Base-by-base conservation (phyloP, 164 flowering plant species). In the Stephania cephalantha region DNA sequence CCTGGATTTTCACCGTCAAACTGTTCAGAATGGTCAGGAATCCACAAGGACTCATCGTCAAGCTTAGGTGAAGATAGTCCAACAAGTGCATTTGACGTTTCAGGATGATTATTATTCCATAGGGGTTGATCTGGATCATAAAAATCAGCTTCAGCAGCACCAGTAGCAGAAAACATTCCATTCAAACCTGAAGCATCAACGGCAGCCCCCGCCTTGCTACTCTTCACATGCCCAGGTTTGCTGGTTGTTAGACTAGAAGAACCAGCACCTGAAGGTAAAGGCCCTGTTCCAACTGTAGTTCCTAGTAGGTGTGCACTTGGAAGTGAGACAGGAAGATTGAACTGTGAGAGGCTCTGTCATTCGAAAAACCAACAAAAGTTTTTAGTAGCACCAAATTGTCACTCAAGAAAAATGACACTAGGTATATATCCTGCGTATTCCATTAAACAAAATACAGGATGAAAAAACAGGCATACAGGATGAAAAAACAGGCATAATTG, bases 81-180 rank as follows among this genome's bases (percentile, higher is more conserved):
- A 63, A 80, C 72, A 52, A 87, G 80, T 25, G 86, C 77, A 74
- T 80, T 76, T 73, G 94, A 87, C 55, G 88, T 79, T 79, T 89
- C 91, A 50, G 87, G 84, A 66, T 81, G 73, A 78, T 83, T 85
- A 83, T 85, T 90, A 79, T 82, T 87, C 98, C 95, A 92, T 46
- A 91, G 74, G 70, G 97, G 99, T 83, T 95, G 95, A 84, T 95
- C 99, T 77, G 99, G 99, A 86, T 95, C 97, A 81, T 95, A 95
- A 4, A 91, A 81, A 82, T 95, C 99, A 75, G 89, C 83, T 78
- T 85, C 94, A 81, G 77, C 85, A 6, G 80, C 79, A 77, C 73
- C 79, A 73, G 81, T 76, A 79, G 79, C 81, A 68, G 85, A 70
- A 64, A 80, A 77, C 61, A 80, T 68, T 76, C 85, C 85, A 77